Evolutionary conservation across 2,329 filamentous ascomycete genomes (phyloP), one percentile per base, ranked within the genome.

Genomic region (Aspergillus sp.): DNA sequence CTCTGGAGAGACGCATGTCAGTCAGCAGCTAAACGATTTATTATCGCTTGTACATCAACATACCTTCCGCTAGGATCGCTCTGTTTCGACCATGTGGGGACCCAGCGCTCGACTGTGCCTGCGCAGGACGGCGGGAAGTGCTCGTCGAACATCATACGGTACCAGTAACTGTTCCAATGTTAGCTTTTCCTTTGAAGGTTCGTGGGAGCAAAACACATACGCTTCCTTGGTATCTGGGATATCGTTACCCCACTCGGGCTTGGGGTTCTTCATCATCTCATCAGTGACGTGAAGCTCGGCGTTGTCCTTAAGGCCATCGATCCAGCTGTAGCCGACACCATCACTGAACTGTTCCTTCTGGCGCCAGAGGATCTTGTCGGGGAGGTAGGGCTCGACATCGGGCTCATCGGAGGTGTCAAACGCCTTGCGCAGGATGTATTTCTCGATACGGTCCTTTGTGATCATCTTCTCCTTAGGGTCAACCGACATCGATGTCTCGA

Each of bases 281-380:
- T 99, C 93, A 17, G 90, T 96, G 56, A 99, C 89, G 57, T 95
- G 86, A 64, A 87, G 76, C 79, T 96, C 92, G 35, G 95, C 95
- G 70, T 89, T 90, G 78, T 98, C 95, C 84, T 97, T 98, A 69
- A 99, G 86, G 6, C 88, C 90, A 72, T 99, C 95, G 73, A 99
- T 99, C 95, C 95, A 99, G 63, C 95, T 93, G 80, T 99, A 99
- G 57, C 95, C 95, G 57, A 99, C 95, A 74, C 95, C 96, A 70
- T 99, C 96, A 58, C 90, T 96, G 82, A 99, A 99, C 80, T 99
- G 95, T 82, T 99, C 95, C 87, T 99, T 99, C 79, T 99, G 96
- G 73, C 96, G 86, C 90, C 91, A 99, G 56, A 99, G 87, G 68
- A 99, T 99, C 75, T 93, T 87, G 17, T 96, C 88, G 7, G 96